Evolutionary conservation across 305 asterid species (phyloP).

Genomic region (Plantago coronopus): DNA sequence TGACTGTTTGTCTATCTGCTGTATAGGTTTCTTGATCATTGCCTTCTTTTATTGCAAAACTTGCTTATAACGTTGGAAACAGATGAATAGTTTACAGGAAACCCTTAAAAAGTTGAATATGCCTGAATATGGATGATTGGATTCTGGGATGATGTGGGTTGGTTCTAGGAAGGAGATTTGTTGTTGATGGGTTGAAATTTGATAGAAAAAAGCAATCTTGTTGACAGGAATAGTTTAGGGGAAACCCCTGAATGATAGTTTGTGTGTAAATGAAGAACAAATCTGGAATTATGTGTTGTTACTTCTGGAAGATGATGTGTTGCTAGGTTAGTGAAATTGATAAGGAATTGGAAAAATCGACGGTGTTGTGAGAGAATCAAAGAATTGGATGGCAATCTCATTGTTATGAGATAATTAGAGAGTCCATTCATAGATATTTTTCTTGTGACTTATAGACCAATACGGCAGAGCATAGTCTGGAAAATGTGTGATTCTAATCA

Average conservation of each 20-base stretch:
- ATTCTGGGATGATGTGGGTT: neutral
- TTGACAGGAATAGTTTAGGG: slow-evolving; percentile 1
- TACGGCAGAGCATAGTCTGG: too few species aligned
- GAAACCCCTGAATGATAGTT: neutral
- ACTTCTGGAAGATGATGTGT: too few species aligned
- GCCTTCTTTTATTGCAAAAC: neutral
- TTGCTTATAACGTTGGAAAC: neutral
- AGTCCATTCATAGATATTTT: too few species aligned
- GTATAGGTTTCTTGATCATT: slow-evolving; percentile 6
- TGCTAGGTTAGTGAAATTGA: too few species aligned
- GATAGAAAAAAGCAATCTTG: neutral
- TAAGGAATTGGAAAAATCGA: too few species aligned
- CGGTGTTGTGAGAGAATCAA: too few species aligned
- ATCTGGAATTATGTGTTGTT: too few species aligned
- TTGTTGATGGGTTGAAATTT: slow-evolving; percentile 4
- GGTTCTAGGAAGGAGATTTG: neutral
- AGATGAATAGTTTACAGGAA: slow-evolving; percentile 6
- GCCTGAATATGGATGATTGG: slow-evolving; percentile 1
- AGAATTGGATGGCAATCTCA: too few species aligned
- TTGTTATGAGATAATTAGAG: too few species aligned
- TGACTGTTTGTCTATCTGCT: slow-evolving; percentile 3
- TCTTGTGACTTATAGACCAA: too few species aligned
- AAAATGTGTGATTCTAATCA: too few species aligned
- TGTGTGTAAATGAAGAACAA: neutral
- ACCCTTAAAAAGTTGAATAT: slow-evolving; percentile 1